Conservation (phyloP, 306 rosid genomes). For the Begonia fuchsioides region DNA sequence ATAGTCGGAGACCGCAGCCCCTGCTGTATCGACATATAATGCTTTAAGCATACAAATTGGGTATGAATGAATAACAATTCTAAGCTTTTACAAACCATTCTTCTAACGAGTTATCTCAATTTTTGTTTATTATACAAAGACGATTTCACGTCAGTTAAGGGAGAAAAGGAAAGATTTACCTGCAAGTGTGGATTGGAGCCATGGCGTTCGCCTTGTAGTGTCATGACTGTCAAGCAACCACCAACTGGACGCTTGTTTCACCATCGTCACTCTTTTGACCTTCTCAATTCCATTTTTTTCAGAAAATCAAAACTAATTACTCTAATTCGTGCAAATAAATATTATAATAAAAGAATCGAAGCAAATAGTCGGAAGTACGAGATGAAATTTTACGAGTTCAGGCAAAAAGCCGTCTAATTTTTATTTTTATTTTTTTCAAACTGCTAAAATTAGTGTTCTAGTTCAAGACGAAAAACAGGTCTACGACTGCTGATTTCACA, state of each 20-base stretch:
- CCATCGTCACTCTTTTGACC: conserved; percentile 18
- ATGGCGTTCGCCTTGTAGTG: conserved; percentile 38
- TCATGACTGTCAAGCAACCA: conserved; percentile 62
- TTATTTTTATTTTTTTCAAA: no score
- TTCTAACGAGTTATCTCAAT: not conserved
- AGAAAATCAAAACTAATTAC: no score
- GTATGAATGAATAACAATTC: no score
- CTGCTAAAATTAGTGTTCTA: no score
- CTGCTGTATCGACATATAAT: no score
- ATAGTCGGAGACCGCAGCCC: no score
- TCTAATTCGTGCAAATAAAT: not conserved
- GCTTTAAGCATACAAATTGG: no score
- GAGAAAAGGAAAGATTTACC: conserved; percentile 25
- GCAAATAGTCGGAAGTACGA: not conserved
- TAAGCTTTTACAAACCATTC: not conserved
- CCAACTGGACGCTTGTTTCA: conserved; percentile 30
- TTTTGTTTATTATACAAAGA: not conserved
- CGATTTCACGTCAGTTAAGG: not conserved
- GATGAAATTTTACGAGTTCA: no score
- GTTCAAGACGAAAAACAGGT: not conserved
- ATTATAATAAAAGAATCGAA: not conserved
- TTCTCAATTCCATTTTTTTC: conserved; percentile 6
- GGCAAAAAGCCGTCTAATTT: no score
- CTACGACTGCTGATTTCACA: not conserved
- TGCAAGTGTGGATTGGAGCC: conserved; percentile 67